Conservation (phyloP, 2,329 filamentous ascomycete species). For the Fonsecaea pugnacius region DNA sequence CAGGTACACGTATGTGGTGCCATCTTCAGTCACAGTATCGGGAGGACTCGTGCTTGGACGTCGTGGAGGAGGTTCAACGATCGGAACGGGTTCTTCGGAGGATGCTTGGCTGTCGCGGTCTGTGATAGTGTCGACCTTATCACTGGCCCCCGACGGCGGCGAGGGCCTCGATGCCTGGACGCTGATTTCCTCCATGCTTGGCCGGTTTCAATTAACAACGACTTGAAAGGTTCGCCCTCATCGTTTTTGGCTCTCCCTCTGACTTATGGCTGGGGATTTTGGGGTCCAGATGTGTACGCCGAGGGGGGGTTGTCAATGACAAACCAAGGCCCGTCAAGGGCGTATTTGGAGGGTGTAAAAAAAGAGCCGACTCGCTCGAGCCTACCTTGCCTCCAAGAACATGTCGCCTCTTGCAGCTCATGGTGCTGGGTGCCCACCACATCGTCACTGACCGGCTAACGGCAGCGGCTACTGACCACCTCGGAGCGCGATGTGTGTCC, state of each 20-base stretch:
- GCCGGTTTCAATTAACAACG: background rate
- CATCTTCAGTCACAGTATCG: slow-evolving; percentile 16
- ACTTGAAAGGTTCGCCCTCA: slow-evolving; percentile 1
- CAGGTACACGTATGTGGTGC: slow-evolving; percentile 62
- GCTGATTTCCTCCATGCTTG: slow-evolving; percentile 15
- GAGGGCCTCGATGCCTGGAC: slow-evolving; percentile 18
- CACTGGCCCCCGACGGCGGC: slow-evolving; percentile 6
- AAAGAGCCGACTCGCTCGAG: background rate
- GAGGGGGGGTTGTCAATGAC: slow-evolving; percentile 7
- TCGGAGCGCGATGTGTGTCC: background rate
- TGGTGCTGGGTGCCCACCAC: background rate
- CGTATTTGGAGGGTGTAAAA: slow-evolving; percentile 9
- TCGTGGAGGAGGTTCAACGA: slow-evolving; percentile 16
- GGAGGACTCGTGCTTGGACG: slow-evolving; percentile 1
- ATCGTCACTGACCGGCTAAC: slow-evolving; percentile 12
- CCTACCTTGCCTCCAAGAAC: slow-evolving; percentile 2
- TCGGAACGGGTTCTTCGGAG: slow-evolving; percentile 24
- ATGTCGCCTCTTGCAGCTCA: slow-evolving; percentile 9
- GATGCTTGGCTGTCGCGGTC: slow-evolving; percentile 18
- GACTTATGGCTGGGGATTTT: background rate
- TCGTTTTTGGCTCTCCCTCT: slow-evolving; percentile 3
- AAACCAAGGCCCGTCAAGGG: slow-evolving; percentile 2
- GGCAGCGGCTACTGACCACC: slow-evolving; percentile 6
- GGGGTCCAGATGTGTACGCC: background rate
- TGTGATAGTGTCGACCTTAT: slow-evolving; percentile 16